phyloP scores from a whole-genome alignment of 78 protist genomes.

The Emiliania huxleyi region DNA sequence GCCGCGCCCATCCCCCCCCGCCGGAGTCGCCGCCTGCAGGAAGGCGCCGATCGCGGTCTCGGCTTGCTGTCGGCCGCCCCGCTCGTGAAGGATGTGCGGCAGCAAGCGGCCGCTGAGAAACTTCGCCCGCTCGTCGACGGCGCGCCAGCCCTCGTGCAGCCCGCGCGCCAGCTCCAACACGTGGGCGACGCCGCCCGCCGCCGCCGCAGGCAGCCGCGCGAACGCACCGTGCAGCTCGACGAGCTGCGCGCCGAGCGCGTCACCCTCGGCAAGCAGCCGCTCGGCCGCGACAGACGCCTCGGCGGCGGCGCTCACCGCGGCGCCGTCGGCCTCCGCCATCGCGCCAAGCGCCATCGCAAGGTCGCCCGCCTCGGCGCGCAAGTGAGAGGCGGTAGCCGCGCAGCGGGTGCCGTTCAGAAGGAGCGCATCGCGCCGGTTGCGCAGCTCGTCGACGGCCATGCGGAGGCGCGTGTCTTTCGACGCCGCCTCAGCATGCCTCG shows the following conservation, averaged over 20 bases:
- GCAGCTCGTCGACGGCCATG: too few species aligned
- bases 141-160: neutral
- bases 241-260: neutral
- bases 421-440: neutral
- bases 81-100: neutral
- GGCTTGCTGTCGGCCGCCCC: neutral
- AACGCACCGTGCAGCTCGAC: neutral
- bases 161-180: neutral
- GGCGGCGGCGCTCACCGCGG: neutral
- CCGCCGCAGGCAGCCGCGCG: neutral
- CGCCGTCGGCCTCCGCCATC: neutral
- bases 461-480: too few species aligned
- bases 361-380: neutral
- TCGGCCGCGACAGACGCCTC: neutral
- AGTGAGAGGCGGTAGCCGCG: too few species aligned
- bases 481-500: too few species aligned
- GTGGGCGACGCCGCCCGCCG: neutral
- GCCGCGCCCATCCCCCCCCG: too few species aligned
- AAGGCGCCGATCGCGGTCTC: neutral
- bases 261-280: neutral
- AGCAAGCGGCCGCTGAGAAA: neutral
- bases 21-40: too few species aligned
- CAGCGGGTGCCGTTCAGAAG: too few species aligned
- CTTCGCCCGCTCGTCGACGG: neutral
- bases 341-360: neutral